Percentiles rank a stretch among this genome's conserved stretches.
Conservation (phyloP, 345 rosid genomes). For the Moricandia moricandioides region DNA sequence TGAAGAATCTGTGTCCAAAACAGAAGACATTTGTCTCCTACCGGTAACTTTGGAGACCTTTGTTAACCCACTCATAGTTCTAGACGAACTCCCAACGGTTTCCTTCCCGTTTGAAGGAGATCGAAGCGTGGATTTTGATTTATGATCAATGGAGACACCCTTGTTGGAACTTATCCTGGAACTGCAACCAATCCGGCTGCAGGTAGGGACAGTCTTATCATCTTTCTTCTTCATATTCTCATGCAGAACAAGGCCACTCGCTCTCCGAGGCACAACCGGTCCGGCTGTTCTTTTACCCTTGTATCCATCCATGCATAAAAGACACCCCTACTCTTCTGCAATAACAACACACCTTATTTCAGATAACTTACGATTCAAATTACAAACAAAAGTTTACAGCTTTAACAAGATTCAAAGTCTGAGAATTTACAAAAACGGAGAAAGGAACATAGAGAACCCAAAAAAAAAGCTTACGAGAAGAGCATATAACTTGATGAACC, state of each 20-base stretch:
- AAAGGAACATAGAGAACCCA: too few species aligned
- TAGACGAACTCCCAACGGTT: constrained; percentile 63
- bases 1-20: constrained; percentile 63
- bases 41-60: constrained; percentile 9
- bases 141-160: constrained; percentile 43
- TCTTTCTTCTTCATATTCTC: constrained; percentile 61
- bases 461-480: constrained; percentile 13
- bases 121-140: constrained; percentile 42
- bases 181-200: constrained; percentile 67
- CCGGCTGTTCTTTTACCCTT: constrained; percentile 52
- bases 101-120: constrained; percentile 49
- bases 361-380: too few species aligned
- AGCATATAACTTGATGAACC: constrained; percentile 10
- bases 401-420: background rate
- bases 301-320: constrained; percentile 65
- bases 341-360: background rate
- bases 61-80: constrained; percentile 16
- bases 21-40: constrained; percentile 50
- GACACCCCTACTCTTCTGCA: constrained; percentile 23
- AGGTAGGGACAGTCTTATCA: constrained; percentile 51
- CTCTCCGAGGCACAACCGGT: constrained; percentile 45
- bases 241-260: constrained; percentile 54
- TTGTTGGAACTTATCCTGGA: constrained; percentile 51
- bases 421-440: too few species aligned
- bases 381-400: background rate